Conservation (phyloP, 257 asterid genomes). For the Buddleja alternifolia region DNA sequence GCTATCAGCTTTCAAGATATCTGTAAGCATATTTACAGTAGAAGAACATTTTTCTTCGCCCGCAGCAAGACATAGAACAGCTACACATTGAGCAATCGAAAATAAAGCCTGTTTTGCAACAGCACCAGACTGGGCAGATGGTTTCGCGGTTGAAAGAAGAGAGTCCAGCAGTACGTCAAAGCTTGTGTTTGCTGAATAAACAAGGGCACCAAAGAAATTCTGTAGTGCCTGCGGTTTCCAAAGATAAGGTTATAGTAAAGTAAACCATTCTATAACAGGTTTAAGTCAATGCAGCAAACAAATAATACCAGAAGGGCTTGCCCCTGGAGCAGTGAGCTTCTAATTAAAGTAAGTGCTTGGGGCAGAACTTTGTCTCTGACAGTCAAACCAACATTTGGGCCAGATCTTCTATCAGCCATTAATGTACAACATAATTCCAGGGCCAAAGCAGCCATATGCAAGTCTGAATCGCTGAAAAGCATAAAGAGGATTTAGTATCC, state of each 20-base stretch:
- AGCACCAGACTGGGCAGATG: conserved; percentile 82
- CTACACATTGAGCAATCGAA: conserved; percentile 96
- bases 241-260: conserved; percentile 32
- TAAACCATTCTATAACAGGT: conserved; percentile 29
- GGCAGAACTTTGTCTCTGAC: conserved; percentile 97
- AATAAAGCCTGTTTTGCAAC: conserved; percentile 97
- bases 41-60: conserved; percentile 77
- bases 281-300: conserved; percentile 18
- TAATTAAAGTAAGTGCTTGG: conserved; percentile 80
- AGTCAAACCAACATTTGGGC: conserved; percentile 82
- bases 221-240: conserved; percentile 75
- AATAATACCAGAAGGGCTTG: conserved; percentile 92
- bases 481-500: conserved; percentile 19
- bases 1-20: conserved; percentile 81
- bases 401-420: conserved; percentile 96
- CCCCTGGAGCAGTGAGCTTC: conserved; percentile 96
- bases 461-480: conserved; percentile 81
- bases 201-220: conserved; percentile 83
- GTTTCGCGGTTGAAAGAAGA: conserved; percentile 91
- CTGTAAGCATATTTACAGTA: conserved; percentile 91
- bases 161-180: conserved; percentile 88
- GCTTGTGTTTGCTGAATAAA: conserved; percentile 94
- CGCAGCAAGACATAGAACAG: conserved; percentile 98
- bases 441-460: conserved; percentile 97
- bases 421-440: conserved; percentile 90